phyloP scores from a whole-genome alignment of 495 filamentous ascomycete genomes.

The Penicillium cosmopolitanum region DNA sequence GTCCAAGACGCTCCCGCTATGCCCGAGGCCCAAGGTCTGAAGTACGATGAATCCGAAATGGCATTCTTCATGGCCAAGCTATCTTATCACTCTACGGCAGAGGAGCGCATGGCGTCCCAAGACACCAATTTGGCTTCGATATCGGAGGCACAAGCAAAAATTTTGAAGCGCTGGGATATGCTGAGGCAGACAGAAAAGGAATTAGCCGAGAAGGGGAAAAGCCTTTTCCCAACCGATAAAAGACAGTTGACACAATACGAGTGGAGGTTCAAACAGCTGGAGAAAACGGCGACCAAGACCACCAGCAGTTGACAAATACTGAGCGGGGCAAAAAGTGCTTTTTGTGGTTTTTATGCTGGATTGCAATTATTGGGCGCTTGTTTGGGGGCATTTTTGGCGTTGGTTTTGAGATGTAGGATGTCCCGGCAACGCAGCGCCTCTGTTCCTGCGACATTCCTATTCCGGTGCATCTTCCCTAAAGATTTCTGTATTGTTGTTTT shows the following conservation, averaged over 20 bases:
- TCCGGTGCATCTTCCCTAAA: background rate
- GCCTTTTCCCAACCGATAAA: constrained; percentile 36
- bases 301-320: constrained; percentile 9
- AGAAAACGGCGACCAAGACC: constrained; percentile 37
- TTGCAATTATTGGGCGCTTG: constrained; percentile 11
- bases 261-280: constrained; percentile 44
- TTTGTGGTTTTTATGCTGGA: constrained; percentile 4
- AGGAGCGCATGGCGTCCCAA: constrained; percentile 39
- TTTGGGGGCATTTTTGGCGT: constrained; percentile 36
- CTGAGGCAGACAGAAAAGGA: constrained; percentile 43
- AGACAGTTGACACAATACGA: constrained; percentile 43
- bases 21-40: constrained; percentile 44
- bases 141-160: constrained; percentile 40
- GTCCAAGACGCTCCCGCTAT: constrained; percentile 30
- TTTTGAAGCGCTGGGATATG: constrained; percentile 47
- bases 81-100: constrained; percentile 44
- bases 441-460: constrained; percentile 3
- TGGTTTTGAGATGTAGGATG: constrained; percentile 28
- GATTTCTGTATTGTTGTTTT: constrained; percentile 2
- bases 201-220: constrained; percentile 38
- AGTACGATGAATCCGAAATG: constrained; percentile 50
- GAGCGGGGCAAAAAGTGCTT: constrained; percentile 18
- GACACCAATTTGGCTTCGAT: constrained; percentile 44
- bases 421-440: background rate
- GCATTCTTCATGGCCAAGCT: constrained; percentile 45